These are phyloP conservation scores for Podosphaera leucotricha DNA, from an alignment of 2,329 filamentous ascomycete species.

Conservation along the genomic window DNA sequence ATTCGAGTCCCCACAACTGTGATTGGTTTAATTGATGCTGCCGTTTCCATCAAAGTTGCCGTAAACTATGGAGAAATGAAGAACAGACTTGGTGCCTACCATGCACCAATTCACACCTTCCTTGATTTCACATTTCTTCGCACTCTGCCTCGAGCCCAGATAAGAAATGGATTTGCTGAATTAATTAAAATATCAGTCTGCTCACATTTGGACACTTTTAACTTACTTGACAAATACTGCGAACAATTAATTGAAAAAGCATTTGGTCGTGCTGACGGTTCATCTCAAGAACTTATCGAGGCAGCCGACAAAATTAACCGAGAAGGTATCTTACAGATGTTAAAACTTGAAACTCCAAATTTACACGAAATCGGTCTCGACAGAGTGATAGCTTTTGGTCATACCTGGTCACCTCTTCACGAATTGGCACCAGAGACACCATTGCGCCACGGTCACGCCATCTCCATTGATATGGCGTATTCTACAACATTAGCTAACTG, in stretches of 20 bases:
- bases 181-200: conserved; percentile 56
- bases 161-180: conserved; percentile 52
- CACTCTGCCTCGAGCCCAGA: conserved; percentile 40
- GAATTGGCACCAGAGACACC: conserved; percentile 45
- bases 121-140: conserved; percentile 51
- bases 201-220: conserved; percentile 39
- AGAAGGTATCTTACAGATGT: conserved; percentile 48
- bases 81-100: conserved; percentile 50
- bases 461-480: conserved; percentile 56
- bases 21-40: conserved; percentile 53
- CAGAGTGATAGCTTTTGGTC: conserved; percentile 49
- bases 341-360: conserved; percentile 50
- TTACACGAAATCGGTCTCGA: conserved; percentile 51
- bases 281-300: conserved; percentile 28
- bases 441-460: conserved; percentile 48
- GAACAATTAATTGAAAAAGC: conserved; percentile 40
- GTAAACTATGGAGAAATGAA: conserved; percentile 59
- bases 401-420: conserved; percentile 53
- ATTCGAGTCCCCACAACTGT: conserved; percentile 53
- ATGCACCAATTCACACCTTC: conserved; percentile 48
- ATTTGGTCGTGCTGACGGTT: conserved; percentile 37
- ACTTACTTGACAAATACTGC: conserved; percentile 44
- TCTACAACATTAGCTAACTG: conserved; percentile 42
- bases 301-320: conserved; percentile 44
- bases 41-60: conserved; percentile 55